Base-by-base conservation (phyloP, 306 rosid species). In the Cucurbita moschata region DNA sequence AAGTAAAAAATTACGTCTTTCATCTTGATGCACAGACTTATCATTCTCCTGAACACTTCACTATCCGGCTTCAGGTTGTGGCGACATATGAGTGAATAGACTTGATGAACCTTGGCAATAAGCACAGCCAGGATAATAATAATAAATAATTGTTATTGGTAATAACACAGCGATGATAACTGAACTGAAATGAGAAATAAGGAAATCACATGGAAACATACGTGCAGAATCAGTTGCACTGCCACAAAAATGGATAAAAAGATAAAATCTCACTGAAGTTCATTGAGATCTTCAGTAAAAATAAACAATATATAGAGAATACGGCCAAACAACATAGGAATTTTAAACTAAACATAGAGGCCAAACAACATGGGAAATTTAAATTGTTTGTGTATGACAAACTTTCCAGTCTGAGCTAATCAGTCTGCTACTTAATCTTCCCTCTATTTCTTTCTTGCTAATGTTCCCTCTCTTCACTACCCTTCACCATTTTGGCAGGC, bases 11-110 rank as follows among this genome's bases (percentile, higher is more conserved):
- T 89, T 84, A 90, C 98, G 78, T 94, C 91, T 85, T 87, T 94
- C 81, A 86, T 79, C 82, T 79, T 87, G 76, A 84, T 83, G 11
- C 76, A 76, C 79, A 87, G 84, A 75, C 49, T 64, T 82, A 90
- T 89, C 92, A 90, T 85, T 56, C 46, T 54, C 81, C 91, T 85
- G 82, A 87, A 89, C 80, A 90, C 87, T 79, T 89, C 96, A 43
- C 13, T 37, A 72, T 77, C 85, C 72, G 89, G 67, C 81, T 75
- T 53, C 83, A 90, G 73, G 47, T 67, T 51, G 75, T 79, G 76
- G 76, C 59, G 79, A 68, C 75, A 14, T 63, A 94, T 86, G 77
- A 86, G 35, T 37, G 92, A 84, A 84, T 81, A 83, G 72, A 89
- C 79, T 78, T 67, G 90, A 74, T 62, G 85, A 65, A 90, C 97